Evolutionary conservation across 1,284 basidiomycete genomes (phyloP).

Genomic region (Mycena sp.): DNA sequence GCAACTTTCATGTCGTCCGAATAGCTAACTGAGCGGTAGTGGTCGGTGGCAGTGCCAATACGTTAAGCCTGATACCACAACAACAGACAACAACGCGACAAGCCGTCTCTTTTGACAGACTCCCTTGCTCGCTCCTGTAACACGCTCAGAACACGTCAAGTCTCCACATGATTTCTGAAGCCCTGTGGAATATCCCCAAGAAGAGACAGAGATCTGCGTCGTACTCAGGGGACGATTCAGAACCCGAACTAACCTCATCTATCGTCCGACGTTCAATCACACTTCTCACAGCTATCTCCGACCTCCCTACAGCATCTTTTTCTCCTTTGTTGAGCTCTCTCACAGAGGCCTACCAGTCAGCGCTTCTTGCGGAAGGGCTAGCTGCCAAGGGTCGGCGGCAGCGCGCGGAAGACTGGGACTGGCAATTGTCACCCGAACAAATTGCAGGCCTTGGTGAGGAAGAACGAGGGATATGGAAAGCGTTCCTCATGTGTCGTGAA

Average conservation of each 20-base stretch:
- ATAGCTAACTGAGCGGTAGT: no score
- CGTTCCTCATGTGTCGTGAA: not conserved
- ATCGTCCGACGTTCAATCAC: slow-evolving; percentile 17
- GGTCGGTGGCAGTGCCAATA: no score
- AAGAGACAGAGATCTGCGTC: slow-evolving; percentile 4
- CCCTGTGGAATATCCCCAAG: not conserved
- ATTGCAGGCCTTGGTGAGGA: slow-evolving; percentile 7
- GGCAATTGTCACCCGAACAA: slow-evolving; percentile 13
- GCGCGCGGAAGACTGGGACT: slow-evolving; percentile 17
- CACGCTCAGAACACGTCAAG: not conserved
- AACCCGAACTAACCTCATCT: slow-evolving; percentile 5
- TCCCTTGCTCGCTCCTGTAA: no score
- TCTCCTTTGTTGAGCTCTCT: not conserved
- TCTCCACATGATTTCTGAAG: not conserved
- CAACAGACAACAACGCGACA: no score
- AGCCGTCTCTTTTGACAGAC: no score
- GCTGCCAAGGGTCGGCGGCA: not conserved
- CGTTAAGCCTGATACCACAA: no score
- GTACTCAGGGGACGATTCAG: not conserved
- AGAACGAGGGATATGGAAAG: slow-evolving; percentile 17
- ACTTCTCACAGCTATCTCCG: not conserved
- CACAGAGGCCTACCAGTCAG: slow-evolving; percentile 10
- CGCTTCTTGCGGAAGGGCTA: not conserved
- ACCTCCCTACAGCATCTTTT: slow-evolving; percentile 9
- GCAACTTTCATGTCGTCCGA: no score